Evolutionary conservation across 495 filamentous ascomycete genomes (phyloP).

Genomic region (Lasiosphaeria ovina): DNA sequence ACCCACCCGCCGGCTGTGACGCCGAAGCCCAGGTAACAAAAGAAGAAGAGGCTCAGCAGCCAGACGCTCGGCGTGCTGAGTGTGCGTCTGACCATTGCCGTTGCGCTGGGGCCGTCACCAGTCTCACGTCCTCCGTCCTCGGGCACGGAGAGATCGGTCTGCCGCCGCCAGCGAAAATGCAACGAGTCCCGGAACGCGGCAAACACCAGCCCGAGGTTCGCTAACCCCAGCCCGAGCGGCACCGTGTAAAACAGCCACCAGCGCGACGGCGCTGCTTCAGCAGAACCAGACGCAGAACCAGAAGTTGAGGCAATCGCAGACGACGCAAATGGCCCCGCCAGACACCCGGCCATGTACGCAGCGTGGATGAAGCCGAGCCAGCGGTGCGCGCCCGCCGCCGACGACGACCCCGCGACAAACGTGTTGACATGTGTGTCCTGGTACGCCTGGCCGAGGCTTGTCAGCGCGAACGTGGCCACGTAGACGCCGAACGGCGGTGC

Average conservation of each 20-base stretch:
- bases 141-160: neutral
- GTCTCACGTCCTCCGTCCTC: neutral
- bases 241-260: conserved; percentile 49
- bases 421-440: conserved; percentile 56
- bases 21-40: conserved; percentile 46
- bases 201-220: conserved; percentile 38
- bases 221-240: conserved; percentile 38
- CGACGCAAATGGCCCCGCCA: conserved; percentile 51
- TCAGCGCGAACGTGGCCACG: conserved; percentile 47
- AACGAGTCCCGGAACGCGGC: conserved; percentile 16
- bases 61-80: conserved; percentile 37
- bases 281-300: no score
- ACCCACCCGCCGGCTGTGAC: conserved; percentile 49
- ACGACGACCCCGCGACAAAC: conserved; percentile 39
- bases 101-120: conserved; percentile 11
- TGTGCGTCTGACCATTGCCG: conserved; percentile 28
- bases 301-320: conserved; percentile 44
- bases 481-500: conserved; percentile 48
- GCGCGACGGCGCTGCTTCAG: conserved; percentile 10
- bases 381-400: conserved; percentile 41
- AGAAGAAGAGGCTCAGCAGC: conserved; percentile 52
- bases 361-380: conserved; percentile 59
- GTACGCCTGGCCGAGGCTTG: conserved; percentile 50
- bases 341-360: conserved; percentile 52
- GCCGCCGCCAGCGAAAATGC: no score